Percentiles rank a stretch among this genome's conserved stretches.
phyloP scores from a whole-genome alignment of 768 basidiomycete species.

The Rhizopogon vulgaris region DNA sequence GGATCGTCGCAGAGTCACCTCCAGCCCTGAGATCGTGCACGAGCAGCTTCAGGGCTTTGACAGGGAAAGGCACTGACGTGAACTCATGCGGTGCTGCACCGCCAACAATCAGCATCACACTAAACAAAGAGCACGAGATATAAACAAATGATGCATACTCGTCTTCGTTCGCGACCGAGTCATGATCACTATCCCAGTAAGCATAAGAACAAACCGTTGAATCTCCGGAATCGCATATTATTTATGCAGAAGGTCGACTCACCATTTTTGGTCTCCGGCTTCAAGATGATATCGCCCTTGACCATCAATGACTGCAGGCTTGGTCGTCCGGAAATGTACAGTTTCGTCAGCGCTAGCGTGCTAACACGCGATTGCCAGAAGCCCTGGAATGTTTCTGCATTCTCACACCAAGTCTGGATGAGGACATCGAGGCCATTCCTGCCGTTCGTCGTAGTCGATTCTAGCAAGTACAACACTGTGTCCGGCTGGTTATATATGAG shows the following conservation, averaged over 20 bases:
- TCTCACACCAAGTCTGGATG: slow-evolving; percentile 93
- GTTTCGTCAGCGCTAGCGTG: slow-evolving; percentile 70
- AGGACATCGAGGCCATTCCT: slow-evolving; percentile 77
- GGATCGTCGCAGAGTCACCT: slow-evolving; percentile 65
- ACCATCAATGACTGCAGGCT: slow-evolving; percentile 66
- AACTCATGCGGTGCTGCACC: slow-evolving; percentile 78
- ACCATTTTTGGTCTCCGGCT: slow-evolving; percentile 77
- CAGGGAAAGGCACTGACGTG: slow-evolving; percentile 78
- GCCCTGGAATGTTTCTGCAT: slow-evolving; percentile 90
- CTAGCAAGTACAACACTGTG: slow-evolving; percentile 71
- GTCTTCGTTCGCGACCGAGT: slow-evolving; percentile 86
- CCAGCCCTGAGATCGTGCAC: slow-evolving; percentile 77
- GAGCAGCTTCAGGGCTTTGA: slow-evolving; percentile 88
- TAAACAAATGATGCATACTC: slow-evolving; percentile 45
- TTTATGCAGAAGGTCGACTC: slow-evolving; percentile 26
- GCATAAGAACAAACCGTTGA: slow-evolving; percentile 17
- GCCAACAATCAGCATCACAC: slow-evolving; percentile 15
- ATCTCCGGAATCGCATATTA: slow-evolving; percentile 7
- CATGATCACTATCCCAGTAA: slow-evolving; percentile 74
- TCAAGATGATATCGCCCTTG: slow-evolving; percentile 89
- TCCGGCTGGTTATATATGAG: slow-evolving; percentile 84
- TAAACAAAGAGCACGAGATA: slow-evolving; percentile 6
- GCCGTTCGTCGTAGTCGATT: slow-evolving; percentile 53
- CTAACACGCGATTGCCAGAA: slow-evolving; percentile 90
- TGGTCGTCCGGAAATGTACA: slow-evolving; percentile 63